These are phyloP conservation scores for Plantago elongata DNA, from an alignment of 257 asterid species.

Conservation along the genomic window DNA sequence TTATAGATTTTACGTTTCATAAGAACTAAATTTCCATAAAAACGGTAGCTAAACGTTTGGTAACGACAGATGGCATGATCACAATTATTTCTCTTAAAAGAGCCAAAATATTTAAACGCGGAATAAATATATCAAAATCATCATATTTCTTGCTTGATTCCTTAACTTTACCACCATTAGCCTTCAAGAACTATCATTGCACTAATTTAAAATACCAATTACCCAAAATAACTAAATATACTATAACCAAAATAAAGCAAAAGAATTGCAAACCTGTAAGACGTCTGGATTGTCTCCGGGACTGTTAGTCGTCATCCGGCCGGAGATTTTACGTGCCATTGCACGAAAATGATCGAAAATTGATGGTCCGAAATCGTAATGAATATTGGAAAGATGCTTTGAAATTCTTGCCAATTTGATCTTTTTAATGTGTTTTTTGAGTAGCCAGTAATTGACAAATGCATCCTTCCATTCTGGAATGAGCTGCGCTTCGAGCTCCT, in stretches of 20 bases:
- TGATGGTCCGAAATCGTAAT: constrained; percentile 46
- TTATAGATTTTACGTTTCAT: too few species aligned
- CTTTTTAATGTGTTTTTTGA: constrained; percentile 64
- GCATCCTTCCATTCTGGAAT: constrained; percentile 92
- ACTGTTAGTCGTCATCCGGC: background rate
- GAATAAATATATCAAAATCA: background rate
- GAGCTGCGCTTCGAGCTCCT: constrained; percentile 74
- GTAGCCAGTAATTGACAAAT: constrained; percentile 64
- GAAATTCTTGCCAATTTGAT: constrained; percentile 45
- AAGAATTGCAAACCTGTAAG: constrained; percentile 34
- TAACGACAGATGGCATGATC: background rate
- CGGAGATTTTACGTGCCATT: constrained; percentile 16
- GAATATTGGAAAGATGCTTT: constrained; percentile 24
- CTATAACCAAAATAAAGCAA: background rate
- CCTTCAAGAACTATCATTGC: background rate
- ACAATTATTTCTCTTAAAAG: background rate
- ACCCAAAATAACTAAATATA: background rate
- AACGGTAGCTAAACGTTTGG: too few species aligned
- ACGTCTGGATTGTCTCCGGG: constrained; percentile 21
- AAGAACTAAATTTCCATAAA: too few species aligned
- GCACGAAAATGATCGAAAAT: constrained; percentile 44
- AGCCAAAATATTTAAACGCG: background rate
- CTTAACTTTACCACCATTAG: background rate
- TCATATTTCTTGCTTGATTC: background rate
- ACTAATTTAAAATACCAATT: background rate